A percentile compares a stretch with the other conserved stretches of the same genome.
Evolutionary conservation across 805 yeast genomes (phyloP).

Genomic region (Candida dendrica): DNA sequence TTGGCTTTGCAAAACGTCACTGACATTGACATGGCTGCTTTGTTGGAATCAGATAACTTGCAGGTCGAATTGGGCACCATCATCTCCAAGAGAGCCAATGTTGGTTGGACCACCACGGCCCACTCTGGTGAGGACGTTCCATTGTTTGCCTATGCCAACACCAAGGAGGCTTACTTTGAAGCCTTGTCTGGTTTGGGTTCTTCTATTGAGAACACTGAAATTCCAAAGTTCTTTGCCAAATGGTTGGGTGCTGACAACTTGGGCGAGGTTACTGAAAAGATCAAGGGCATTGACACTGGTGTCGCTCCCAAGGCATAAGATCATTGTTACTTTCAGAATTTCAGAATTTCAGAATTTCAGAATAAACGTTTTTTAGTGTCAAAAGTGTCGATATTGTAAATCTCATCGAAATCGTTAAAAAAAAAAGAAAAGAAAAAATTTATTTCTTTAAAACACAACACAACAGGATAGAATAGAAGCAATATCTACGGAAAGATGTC

Average conservation of each 20-base stretch:
- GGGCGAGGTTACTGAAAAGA: slow-evolving; percentile 38
- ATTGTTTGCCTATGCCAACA: slow-evolving; percentile 71
- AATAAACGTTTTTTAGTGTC: too few species aligned
- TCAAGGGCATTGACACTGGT: slow-evolving; percentile 33
- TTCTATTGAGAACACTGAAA: slow-evolving; percentile 78
- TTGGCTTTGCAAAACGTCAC: slow-evolving; percentile 55
- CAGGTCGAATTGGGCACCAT: slow-evolving; percentile 51
- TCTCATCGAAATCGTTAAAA: too few species aligned
- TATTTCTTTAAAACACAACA: too few species aligned
- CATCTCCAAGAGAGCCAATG: slow-evolving; percentile 68
- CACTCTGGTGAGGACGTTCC: slow-evolving; percentile 94
- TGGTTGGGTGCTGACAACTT: slow-evolving; percentile 40
- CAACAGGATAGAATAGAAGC: too few species aligned
- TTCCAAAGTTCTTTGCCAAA: slow-evolving; percentile 65
- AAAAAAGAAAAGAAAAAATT: too few species aligned
- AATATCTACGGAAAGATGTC: too few species aligned
- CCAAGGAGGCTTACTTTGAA: slow-evolving; percentile 34
- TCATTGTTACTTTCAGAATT: too few species aligned
- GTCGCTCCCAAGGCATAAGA: background rate
- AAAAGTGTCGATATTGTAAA: too few species aligned
- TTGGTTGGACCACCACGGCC: slow-evolving; percentile 95
- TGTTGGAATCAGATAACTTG: slow-evolving; percentile 24
- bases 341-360: too few species aligned
- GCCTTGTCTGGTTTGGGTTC: slow-evolving; percentile 57
- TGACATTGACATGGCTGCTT: slow-evolving; percentile 39